phyloP scores from a whole-genome alignment of 2,329 filamentous ascomycete species.

The Pseudocercospora ulei region DNA sequence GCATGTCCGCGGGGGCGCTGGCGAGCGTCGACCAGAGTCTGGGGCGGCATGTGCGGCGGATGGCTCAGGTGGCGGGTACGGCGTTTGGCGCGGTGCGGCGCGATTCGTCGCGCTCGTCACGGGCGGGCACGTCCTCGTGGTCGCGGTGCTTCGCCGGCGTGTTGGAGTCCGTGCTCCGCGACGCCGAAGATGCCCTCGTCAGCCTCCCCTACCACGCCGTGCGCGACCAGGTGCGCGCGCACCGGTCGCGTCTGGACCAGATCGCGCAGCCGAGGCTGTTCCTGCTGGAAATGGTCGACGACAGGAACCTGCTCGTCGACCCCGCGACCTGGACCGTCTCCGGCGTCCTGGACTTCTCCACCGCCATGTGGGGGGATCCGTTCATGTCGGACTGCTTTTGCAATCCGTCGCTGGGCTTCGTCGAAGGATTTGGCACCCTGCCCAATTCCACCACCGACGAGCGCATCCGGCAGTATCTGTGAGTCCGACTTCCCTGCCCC shows the following conservation, averaged over 20 bases:
- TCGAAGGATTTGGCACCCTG: constrained; percentile 38
- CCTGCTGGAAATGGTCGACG: constrained; percentile 42
- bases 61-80: constrained; percentile 41
- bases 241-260: constrained; percentile 42
- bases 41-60: constrained; percentile 36
- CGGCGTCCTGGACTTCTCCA: constrained; percentile 47
- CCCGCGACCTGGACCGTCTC: constrained; percentile 37
- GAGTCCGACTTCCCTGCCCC: no score
- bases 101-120: constrained; percentile 12
- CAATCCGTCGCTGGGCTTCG: constrained; percentile 36
- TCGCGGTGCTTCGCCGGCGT: constrained; percentile 45
- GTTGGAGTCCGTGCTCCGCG: constrained; percentile 47
- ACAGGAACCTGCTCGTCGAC: constrained; percentile 46
- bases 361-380: constrained; percentile 49
- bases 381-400: constrained; percentile 46
- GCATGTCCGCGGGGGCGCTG: constrained; percentile 34
- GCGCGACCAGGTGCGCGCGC: constrained; percentile 41
- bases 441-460: constrained; percentile 31
- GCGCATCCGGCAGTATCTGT: constrained; percentile 38
- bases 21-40: constrained; percentile 36
- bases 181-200: constrained; percentile 51
- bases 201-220: constrained; percentile 49
- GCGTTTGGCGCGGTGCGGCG: constrained; percentile 42
- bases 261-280: constrained; percentile 46
- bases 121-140: constrained; percentile 43